A percentile compares a stretch with the other conserved stretches of the same genome.
Conservation (phyloP, 139 green algal species). For the Volvox reticuliferus region DNA sequence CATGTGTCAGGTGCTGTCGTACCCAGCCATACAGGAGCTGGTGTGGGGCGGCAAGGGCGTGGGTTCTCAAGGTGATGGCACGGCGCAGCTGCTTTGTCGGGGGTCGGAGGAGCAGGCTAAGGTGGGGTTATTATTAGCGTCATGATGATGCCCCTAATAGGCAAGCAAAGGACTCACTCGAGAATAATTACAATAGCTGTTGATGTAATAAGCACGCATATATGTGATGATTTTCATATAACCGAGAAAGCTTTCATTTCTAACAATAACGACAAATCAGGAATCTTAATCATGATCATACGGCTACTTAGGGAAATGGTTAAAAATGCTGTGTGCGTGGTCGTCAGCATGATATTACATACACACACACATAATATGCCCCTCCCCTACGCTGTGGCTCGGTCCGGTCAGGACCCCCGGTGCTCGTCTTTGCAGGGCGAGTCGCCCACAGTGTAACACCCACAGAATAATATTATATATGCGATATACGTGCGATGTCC, state of each 20-base stretch:
- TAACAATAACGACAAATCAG: background rate
- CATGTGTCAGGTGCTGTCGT: conserved; percentile 53
- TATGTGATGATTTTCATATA: background rate
- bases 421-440: too few species aligned
- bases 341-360: too few species aligned
- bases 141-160: background rate
- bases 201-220: background rate
- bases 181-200: background rate
- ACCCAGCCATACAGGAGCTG: conserved; percentile 62
- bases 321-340: too few species aligned
- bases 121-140: too few species aligned
- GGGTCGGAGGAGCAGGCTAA: conserved; percentile 54
- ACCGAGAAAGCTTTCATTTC: background rate
- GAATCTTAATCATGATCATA: background rate
- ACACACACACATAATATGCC: too few species aligned
- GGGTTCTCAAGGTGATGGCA: conserved; percentile 81
- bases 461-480: too few species aligned
- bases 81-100: conserved; percentile 79
- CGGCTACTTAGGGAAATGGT: too few species aligned
- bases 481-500: too few species aligned
- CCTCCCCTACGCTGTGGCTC: too few species aligned
- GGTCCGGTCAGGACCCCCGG: too few species aligned
- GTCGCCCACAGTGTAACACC: too few species aligned
- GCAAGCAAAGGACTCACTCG: background rate
- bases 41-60: conserved; percentile 83